Conservation (phyloP, 148 eudicot genomes). For the Cornus kousa region DNA sequence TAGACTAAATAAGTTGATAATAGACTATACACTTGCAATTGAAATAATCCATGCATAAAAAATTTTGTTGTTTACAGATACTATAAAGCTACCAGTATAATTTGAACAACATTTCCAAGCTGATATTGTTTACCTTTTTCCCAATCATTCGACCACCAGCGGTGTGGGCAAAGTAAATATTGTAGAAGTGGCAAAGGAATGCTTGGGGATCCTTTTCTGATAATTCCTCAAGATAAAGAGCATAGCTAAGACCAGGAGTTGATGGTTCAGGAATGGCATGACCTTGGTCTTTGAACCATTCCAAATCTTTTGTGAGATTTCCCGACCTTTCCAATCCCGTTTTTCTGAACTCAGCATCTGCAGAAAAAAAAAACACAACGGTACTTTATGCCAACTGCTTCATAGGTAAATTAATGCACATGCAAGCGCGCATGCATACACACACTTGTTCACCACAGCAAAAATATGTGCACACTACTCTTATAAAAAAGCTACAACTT, state of each 20-base stretch:
- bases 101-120: neutral
- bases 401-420: neutral
- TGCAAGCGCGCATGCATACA: neutral
- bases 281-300: conserved; percentile 95
- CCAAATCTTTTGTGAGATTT: conserved; percentile 66
- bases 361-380: neutral
- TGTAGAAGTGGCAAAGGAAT: conserved; percentile 92
- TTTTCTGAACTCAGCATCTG: conserved; percentile 89
- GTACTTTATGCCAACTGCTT: neutral
- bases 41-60: no score
- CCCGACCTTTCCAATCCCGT: conserved; percentile 88
- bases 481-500: neutral
- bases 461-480: neutral
- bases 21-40: neutral
- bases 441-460: neutral
- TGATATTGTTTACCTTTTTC: conserved; percentile 53
- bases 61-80: neutral
- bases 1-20: no score
- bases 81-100: neutral
- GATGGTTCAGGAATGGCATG: conserved; percentile 85
- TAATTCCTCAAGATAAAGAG: conserved; percentile 61
- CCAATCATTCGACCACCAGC: conserved; percentile 99
- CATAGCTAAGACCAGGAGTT: conserved; percentile 67
- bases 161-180: conserved; percentile 77
- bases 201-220: conserved; percentile 86